Evolutionary conservation across 2,329 filamentous ascomycete species (phyloP).

Genomic region (Ilyonectria sp.): DNA sequence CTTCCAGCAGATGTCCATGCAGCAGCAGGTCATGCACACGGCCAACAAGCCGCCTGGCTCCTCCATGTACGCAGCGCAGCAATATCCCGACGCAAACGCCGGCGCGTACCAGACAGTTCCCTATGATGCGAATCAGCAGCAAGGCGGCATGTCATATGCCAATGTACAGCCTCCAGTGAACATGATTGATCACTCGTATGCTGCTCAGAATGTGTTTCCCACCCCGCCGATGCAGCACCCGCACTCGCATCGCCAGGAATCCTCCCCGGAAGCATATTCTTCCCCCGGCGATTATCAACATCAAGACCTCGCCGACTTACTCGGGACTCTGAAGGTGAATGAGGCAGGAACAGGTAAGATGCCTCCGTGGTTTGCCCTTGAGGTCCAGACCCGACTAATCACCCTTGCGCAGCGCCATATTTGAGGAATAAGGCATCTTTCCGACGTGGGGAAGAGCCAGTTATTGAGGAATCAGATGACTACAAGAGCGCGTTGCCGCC

Average conservation of each 20-base stretch:
- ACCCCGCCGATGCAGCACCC: constrained; percentile 62
- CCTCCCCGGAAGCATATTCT: constrained; percentile 68
- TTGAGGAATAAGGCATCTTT: constrained; percentile 75
- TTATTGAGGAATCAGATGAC: constrained; percentile 80
- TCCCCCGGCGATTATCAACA: constrained; percentile 76
- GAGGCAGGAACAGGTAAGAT: constrained; percentile 85
- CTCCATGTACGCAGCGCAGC: constrained; percentile 65
- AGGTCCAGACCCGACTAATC: constrained; percentile 35
- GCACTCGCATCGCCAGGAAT: constrained; percentile 45
- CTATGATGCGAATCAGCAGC: constrained; percentile 62
- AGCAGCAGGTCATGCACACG: constrained; percentile 61
- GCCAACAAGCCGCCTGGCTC: constrained; percentile 57
- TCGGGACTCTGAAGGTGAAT: constrained; percentile 90
- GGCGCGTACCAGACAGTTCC: constrained; percentile 63
- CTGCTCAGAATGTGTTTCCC: constrained; percentile 66
- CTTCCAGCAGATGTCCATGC: constrained; percentile 67
- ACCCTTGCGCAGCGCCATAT: constrained; percentile 77
- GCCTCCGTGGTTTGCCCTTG: neutral
- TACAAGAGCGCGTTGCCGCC: constrained; percentile 80
- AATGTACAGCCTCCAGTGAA: constrained; percentile 65
- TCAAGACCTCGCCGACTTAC: constrained; percentile 81
- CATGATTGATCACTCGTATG: constrained; percentile 67
- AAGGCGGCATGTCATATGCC: constrained; percentile 68
- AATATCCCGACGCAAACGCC: constrained; percentile 63
- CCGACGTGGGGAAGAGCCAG: constrained; percentile 71